These are phyloP conservation scores for Hansenula anomala DNA, from an alignment of 1,139 yeast species.

Conservation along the genomic window DNA sequence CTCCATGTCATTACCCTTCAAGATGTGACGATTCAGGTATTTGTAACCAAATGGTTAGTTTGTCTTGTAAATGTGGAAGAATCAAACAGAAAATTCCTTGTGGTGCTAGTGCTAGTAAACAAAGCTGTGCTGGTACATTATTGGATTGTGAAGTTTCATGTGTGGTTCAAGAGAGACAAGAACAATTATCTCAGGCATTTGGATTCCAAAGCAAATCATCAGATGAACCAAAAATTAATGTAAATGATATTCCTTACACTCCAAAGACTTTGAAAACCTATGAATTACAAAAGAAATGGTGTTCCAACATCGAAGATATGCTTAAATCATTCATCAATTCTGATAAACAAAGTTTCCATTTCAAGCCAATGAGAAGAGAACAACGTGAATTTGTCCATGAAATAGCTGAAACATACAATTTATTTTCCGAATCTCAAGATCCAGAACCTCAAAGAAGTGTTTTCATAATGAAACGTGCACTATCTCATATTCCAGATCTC, in stretches of 20 bases:
- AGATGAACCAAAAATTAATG: constrained; percentile 21
- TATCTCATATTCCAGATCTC: constrained; percentile 28
- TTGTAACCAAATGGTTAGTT: constrained; percentile 46
- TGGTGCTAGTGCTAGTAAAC: constrained; percentile 37
- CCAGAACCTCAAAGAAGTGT: constrained; percentile 76
- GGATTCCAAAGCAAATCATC: constrained; percentile 19
- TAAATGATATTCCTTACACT: constrained; percentile 25
- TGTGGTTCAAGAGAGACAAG: constrained; percentile 53
- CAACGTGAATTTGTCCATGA: constrained; percentile 73
- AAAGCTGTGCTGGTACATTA: constrained; percentile 19
- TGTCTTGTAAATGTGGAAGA: constrained; percentile 66
- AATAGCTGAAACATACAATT: constrained; percentile 51
- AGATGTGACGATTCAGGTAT: constrained; percentile 42
- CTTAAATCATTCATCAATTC: constrained; percentile 44
- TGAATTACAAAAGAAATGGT: constrained; percentile 52
- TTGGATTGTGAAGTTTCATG: constrained; percentile 73
- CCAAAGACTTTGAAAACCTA: constrained; percentile 23
- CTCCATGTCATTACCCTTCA: constrained; percentile 59
- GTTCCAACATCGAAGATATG: constrained; percentile 51
- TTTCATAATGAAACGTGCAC: constrained; percentile 41
- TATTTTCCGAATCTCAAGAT: constrained; percentile 74
- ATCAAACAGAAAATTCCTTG: constrained; percentile 42
- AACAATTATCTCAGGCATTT: constrained; percentile 61
- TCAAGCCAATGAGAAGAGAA: constrained; percentile 66
- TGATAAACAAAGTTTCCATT: constrained; percentile 41